Evolutionary conservation across 192 early-diverging fungal genomes (phyloP).

Genomic region (Dimargaris cristalligena): DNA sequence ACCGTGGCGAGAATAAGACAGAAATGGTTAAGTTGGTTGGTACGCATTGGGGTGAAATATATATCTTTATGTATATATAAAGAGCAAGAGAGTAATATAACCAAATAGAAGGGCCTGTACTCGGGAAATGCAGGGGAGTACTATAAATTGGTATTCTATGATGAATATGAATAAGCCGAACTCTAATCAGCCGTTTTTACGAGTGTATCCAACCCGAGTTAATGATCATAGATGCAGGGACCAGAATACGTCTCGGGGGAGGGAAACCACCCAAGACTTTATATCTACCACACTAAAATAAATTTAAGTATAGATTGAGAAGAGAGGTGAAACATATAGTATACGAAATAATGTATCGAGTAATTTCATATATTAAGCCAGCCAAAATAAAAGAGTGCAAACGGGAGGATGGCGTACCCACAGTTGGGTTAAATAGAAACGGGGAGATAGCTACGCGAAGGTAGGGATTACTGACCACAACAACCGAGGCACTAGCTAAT

Average conservation of each 20-base stretch:
- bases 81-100: background rate
- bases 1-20: too few species aligned
- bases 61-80: background rate
- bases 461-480: too few species aligned
- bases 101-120: background rate
- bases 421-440: too few species aligned
- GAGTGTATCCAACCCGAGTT: background rate
- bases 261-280: too few species aligned
- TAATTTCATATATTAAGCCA: background rate
- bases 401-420: too few species aligned
- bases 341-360: background rate
- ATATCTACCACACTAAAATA: background rate
- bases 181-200: background rate
- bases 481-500: too few species aligned
- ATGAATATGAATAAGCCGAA: background rate
- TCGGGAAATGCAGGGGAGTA: too few species aligned
- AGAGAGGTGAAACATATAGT: background rate
- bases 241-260: too few species aligned
- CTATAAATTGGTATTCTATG: too few species aligned
- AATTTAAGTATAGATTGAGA: background rate
- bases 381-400: background rate
- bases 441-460: too few species aligned
- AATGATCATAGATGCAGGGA: background rate
- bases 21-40: background rate
- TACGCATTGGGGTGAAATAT: background rate